These are phyloP conservation scores for Trichoderma guizhouense DNA, from an alignment of 2,329 filamentous ascomycete species.

Conservation along the genomic window DNA sequence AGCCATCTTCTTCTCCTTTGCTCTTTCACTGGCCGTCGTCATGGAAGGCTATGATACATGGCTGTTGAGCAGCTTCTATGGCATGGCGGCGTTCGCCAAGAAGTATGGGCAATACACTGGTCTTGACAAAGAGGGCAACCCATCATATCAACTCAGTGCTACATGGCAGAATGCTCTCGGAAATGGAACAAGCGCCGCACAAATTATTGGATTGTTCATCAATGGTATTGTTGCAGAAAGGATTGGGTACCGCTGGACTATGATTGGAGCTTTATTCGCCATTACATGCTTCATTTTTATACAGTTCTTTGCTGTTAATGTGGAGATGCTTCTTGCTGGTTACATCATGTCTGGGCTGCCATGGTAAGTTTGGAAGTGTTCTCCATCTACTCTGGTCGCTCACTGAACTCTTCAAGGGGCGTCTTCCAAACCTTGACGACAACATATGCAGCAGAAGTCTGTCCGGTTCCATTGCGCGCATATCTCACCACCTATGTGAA, in stretches of 20 bases:
- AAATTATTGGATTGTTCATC: too few species aligned
- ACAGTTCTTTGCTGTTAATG: not conserved
- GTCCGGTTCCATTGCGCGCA: not conserved
- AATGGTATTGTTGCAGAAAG: too few species aligned
- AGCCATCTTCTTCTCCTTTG: too few species aligned
- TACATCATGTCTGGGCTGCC: not conserved
- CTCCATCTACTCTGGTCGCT: not conserved
- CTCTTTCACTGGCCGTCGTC: too few species aligned
- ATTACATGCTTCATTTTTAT: not conserved
- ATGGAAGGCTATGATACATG: too few species aligned
- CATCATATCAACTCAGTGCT: too few species aligned
- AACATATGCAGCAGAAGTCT: not conserved
- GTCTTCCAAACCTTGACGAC: not conserved
- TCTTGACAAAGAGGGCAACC: too few species aligned
- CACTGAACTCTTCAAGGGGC: not conserved
- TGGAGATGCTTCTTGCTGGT: not conserved
- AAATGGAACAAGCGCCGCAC: too few species aligned
- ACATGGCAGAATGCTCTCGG: too few species aligned
- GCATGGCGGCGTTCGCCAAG: too few species aligned
- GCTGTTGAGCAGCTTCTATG: too few species aligned
- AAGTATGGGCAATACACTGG: too few species aligned
- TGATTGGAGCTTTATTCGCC: not conserved
- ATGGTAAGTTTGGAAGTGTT: not conserved
- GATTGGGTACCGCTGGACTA: not conserved
- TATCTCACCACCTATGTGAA: not conserved